Evolutionary conservation across 352 stramenopile genomes (phyloP), one percentile per base, ranked within the genome.

Genomic region (Pythium chondricola): DNA sequence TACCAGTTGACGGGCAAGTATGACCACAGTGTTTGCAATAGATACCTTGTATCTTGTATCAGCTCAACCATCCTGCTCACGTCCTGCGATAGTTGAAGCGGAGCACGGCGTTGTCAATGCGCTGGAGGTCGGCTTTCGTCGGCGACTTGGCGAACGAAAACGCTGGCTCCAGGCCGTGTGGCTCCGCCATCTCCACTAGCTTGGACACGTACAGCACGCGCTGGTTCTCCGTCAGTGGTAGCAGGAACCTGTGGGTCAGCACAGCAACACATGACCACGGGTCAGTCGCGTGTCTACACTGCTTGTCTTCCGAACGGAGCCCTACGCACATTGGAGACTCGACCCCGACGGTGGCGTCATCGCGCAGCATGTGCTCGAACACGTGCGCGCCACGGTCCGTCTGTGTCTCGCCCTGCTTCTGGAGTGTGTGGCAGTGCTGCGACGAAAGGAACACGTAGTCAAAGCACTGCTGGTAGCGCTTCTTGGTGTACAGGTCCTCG

Each of bases 261-360:
- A n/a, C n/a, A n/a, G n/a, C n/a, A n/a, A n/a, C n/a, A n/a, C n/a
- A n/a, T n/a, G n/a, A n/a, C n/a, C n/a, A n/a, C n/a, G n/a, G n/a
- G n/a, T n/a, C n/a, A n/a, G n/a, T n/a, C n/a, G n/a, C n/a, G 27
- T 21, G 16, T 5, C 22, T 37, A 17, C 4, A 27, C 2, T 17
- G 17, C 1, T n/a, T 13, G 17, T 13, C 43, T 38, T 8, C 29
- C 13, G 29, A 33, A 26, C 14, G n/a, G n/a, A n/a, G n/a, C n/a
- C n/a, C n/a, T n/a, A 83, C 77, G 38, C 66, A 89, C 78, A 75
- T 68, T 9, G 77, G 82, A 7, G 78, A 87, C 43, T 93, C 81
- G 40, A 93, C 43, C 44, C 78, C 77, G 10, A 93, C 67, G 10
- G 41, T 49, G 0, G 81, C 74, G 13, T 56, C 42, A 16, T 66